phyloP scores from a whole-genome alignment of 2,329 filamentous ascomycete species.

The Hyphodiscus sp. region DNA sequence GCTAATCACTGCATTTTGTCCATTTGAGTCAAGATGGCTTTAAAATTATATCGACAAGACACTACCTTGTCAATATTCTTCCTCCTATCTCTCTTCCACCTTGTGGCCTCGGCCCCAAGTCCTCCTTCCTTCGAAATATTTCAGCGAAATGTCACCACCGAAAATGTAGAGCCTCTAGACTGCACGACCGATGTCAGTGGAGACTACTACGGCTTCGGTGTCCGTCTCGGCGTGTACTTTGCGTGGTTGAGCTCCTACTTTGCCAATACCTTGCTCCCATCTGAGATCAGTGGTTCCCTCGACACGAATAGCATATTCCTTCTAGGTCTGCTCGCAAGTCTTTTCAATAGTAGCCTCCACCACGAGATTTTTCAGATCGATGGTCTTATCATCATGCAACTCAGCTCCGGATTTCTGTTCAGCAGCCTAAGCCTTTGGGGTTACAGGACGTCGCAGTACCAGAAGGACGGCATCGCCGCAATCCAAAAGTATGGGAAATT shows the following conservation, averaged over 20 bases:
- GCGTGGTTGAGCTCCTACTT: constrained; percentile 27
- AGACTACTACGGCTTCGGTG: constrained; percentile 31
- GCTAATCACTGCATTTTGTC: no score
- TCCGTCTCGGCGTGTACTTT: constrained; percentile 30
- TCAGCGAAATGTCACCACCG: no score
- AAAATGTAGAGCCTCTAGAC: neutral
- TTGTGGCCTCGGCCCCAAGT: no score
- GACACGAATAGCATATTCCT: constrained; percentile 31
- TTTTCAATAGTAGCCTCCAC: constrained; percentile 23
- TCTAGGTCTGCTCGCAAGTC: constrained; percentile 21
- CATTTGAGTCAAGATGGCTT: no score
- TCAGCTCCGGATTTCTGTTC: constrained; percentile 27
- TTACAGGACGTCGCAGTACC: constrained; percentile 23
- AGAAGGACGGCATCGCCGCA: constrained; percentile 15
- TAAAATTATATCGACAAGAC: no score
- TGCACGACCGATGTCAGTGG: constrained; percentile 21
- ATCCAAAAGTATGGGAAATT: constrained; percentile 22
- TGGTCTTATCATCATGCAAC: constrained; percentile 27
- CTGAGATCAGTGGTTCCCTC: constrained; percentile 18
- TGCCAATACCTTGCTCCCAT: constrained; percentile 24
- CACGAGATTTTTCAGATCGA: constrained; percentile 20
- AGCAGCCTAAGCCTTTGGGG: constrained; percentile 27
- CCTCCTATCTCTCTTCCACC: no score
- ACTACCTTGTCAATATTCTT: no score
- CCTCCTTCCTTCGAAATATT: no score